These are phyloP conservation scores for Syzygium grande DNA, from an alignment of 345 rosid species.

Conservation along the genomic window DNA sequence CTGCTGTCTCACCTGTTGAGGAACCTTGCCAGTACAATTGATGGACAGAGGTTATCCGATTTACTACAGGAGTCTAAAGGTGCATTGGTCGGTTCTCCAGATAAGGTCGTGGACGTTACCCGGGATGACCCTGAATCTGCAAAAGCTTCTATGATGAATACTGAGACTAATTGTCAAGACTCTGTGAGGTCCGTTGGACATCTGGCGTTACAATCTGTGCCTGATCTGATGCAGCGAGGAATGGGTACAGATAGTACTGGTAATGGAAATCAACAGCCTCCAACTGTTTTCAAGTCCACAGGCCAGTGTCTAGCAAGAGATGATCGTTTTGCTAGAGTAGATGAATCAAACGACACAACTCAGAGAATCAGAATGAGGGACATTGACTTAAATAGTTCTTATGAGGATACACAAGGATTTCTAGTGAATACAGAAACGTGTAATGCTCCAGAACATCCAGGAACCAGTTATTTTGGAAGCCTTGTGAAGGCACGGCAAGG, in stretches of 20 bases:
- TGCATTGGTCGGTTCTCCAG: constrained; percentile 17
- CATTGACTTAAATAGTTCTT: constrained; percentile 55
- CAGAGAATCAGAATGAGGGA: constrained; percentile 27
- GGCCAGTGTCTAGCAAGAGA: background rate
- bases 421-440: constrained; percentile 25
- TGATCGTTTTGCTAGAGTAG: constrained; percentile 6
- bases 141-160: constrained; percentile 8
- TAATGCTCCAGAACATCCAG: constrained; percentile 17
- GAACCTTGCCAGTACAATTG: constrained; percentile 33
- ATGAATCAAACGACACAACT: constrained; percentile 11
- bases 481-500: constrained; percentile 25
- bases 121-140: constrained; percentile 14
- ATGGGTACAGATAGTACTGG: background rate
- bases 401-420: constrained; percentile 29
- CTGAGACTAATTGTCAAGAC: constrained; percentile 15
- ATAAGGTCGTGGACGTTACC: constrained; percentile 9
- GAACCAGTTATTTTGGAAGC: constrained; percentile 17
- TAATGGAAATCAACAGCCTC: background rate
- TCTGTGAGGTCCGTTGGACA: constrained; percentile 10
- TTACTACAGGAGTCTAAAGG: constrained; percentile 33
- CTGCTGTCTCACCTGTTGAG: constrained; percentile 51
- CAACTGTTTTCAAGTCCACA: background rate
- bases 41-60: constrained; percentile 31
- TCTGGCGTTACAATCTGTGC: constrained; percentile 7
- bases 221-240: constrained; percentile 17